phyloP scores from a whole-genome alignment of 352 stramenopile genomes.

The Globisporangium rhizosaccharum region DNA sequence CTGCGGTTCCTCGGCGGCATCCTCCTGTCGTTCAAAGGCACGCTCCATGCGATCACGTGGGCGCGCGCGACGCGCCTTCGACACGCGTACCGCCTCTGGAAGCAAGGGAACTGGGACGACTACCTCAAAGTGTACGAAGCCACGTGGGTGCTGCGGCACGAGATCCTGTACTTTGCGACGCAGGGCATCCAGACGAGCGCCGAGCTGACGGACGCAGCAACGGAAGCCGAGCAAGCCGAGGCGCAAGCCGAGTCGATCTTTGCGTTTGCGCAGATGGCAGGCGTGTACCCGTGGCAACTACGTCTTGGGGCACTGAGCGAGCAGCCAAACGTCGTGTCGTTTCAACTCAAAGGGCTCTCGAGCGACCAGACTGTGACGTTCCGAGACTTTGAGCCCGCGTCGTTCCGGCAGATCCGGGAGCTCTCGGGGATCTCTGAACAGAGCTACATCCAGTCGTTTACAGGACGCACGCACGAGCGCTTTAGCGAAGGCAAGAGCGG shows the following conservation, averaged over 20 bases:
- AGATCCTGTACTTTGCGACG: constrained; percentile 83
- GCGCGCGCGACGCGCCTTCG: constrained; percentile 52
- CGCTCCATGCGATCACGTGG: constrained; percentile 64
- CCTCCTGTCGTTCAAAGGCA: constrained; percentile 58
- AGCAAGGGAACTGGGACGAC: constrained; percentile 76
- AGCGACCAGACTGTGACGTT: constrained; percentile 69
- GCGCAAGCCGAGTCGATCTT: constrained; percentile 43
- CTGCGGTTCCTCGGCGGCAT: constrained; percentile 68
- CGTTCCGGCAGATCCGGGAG: constrained; percentile 75
- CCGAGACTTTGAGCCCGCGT: constrained; percentile 75
- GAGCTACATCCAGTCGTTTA: constrained; percentile 74
- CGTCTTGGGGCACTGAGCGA: constrained; percentile 40
- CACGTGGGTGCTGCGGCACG: constrained; percentile 73
- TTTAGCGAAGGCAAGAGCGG: constrained; percentile 88
- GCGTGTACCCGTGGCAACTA: constrained; percentile 62
- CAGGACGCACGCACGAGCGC: constrained; percentile 73
- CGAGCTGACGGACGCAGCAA: neutral
- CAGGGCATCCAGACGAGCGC: constrained; percentile 66
- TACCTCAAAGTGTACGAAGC: constrained; percentile 85
- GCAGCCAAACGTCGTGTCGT: constrained; percentile 51
- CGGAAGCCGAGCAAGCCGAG: constrained; percentile 3
- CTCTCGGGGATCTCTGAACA: constrained; percentile 77
- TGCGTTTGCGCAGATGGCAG: constrained; percentile 56
- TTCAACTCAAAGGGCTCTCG: constrained; percentile 63
- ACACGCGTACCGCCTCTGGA: constrained; percentile 70